Evolutionary conservation across 768 basidiomycete species (phyloP).

Genomic region (Cystofilobasidium ferigula): DNA sequence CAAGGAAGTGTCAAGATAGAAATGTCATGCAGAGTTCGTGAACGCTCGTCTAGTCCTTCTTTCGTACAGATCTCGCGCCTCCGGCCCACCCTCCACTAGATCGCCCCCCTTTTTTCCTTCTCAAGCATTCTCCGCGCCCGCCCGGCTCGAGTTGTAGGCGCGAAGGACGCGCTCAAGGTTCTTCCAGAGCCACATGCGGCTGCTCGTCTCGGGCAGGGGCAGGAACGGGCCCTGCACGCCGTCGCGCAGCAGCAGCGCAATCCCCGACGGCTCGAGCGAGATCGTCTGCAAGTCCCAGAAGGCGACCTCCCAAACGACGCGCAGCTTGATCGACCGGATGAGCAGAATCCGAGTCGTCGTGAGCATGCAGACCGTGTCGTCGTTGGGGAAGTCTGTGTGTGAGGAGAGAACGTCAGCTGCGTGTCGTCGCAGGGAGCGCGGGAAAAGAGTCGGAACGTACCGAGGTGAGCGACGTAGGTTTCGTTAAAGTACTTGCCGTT

Average conservation of each 20-base stretch:
- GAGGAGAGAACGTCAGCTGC: slow-evolving; percentile 2
- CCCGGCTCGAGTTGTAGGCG: slow-evolving; percentile 3
- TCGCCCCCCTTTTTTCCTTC: neutral
- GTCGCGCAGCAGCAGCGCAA: slow-evolving; percentile 64
- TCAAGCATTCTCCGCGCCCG: neutral
- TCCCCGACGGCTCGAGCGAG: slow-evolving; percentile 78
- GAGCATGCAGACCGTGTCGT: slow-evolving; percentile 53
- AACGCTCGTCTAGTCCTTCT: too few relatives aligned
- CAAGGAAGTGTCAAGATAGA: too few relatives aligned
- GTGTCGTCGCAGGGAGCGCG: neutral
- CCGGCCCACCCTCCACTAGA: too few relatives aligned
- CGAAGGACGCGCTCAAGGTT: slow-evolving; percentile 32
- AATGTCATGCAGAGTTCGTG: too few relatives aligned
- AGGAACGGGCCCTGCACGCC: slow-evolving; percentile 42
- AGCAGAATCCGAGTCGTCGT: slow-evolving; percentile 68
- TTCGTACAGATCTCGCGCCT: too few relatives aligned
- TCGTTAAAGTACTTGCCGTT: slow-evolving; percentile 76
- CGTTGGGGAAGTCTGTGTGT: slow-evolving; percentile 55
- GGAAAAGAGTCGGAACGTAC: slow-evolving; percentile 43
- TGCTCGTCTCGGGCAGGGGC: slow-evolving; percentile 37
- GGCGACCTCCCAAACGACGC: slow-evolving; percentile 82
- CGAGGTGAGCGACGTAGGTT: slow-evolving; percentile 80
- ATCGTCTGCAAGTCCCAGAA: slow-evolving; percentile 77
- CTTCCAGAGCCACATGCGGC: slow-evolving; percentile 40
- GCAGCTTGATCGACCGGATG: slow-evolving; percentile 73